Evolutionary conservation across 305 asterid genomes (phyloP).

Genomic region (Salvia sclarea): DNA sequence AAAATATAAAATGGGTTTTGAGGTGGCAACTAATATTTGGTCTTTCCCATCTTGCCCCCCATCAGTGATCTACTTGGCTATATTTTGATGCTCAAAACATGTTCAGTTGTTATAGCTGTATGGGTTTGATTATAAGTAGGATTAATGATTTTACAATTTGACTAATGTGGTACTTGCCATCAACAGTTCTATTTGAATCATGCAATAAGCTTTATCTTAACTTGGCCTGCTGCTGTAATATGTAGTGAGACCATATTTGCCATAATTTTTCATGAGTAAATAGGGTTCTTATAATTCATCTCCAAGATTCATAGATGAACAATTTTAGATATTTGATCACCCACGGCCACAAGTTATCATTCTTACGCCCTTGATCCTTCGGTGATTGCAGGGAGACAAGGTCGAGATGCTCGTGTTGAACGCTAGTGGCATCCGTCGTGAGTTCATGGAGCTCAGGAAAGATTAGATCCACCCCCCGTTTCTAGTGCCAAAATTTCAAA

Average conservation of each 20-base stretch:
- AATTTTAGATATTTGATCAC: neutral
- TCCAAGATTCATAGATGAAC: neutral
- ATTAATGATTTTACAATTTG: too few species aligned
- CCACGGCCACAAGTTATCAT: neutral
- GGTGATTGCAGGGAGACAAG: slow-evolving; percentile 73
- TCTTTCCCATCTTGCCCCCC: neutral
- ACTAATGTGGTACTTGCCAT: too few species aligned
- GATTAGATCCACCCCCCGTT: slow-evolving; percentile 46
- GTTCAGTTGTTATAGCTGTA: too few species aligned
- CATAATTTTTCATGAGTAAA: too few species aligned
- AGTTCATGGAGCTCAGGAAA: slow-evolving; percentile 84
- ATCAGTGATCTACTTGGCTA: neutral
- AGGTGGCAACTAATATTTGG: neutral
- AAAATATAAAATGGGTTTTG: slow-evolving; percentile 19
- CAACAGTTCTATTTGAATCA: too few species aligned
- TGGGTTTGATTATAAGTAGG: too few species aligned
- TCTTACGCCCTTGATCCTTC: slow-evolving; percentile 13
- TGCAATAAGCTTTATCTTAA: neutral
- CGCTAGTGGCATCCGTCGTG: slow-evolving; percentile 65
- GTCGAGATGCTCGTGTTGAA: slow-evolving; percentile 75
- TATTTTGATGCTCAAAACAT: neutral
- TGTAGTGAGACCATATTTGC: neutral
- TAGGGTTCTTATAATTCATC: neutral
- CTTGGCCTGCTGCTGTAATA: neutral
- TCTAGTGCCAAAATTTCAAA: too few species aligned